phyloP scores from a whole-genome alignment of 148 eudicot genomes.

The Vaccinium vitisidaea region DNA sequence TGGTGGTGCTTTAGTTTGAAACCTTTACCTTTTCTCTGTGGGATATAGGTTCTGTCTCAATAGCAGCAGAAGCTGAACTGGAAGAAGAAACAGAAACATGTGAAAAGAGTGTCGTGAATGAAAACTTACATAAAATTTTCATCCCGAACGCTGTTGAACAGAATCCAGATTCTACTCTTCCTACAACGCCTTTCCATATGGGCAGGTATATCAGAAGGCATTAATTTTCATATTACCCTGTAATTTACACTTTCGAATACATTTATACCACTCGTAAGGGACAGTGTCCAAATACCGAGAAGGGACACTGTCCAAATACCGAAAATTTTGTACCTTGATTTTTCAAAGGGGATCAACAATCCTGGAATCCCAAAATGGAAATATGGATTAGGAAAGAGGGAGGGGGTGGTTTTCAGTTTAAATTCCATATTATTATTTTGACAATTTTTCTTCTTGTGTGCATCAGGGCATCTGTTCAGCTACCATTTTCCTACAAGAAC shows the following conservation, averaged over 20 bases:
- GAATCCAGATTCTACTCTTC: conserved; percentile 41
- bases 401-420: neutral
- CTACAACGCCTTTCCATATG: conserved; percentile 57
- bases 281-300: no score
- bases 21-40: neutral
- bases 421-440: neutral
- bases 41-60: conserved; percentile 35
- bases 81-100: conserved; percentile 41
- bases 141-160: conserved; percentile 36
- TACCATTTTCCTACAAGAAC: conserved; percentile 58
- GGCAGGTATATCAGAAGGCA: conserved; percentile 40
- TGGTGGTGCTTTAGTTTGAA: neutral
- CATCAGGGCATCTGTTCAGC: conserved; percentile 46
- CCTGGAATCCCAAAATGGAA: neutral
- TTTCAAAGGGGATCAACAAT: neutral
- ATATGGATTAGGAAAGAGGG: neutral
- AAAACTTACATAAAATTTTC: conserved; percentile 29
- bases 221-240: no score
- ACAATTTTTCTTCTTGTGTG: neutral
- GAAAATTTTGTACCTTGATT: neutral
- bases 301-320: no score
- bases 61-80: conserved; percentile 48
- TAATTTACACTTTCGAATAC: no score
- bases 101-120: conserved; percentile 36
- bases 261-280: no score